Conservation (phyloP, 352 stramenopile species). For the Blastocystis sp. region DNA sequence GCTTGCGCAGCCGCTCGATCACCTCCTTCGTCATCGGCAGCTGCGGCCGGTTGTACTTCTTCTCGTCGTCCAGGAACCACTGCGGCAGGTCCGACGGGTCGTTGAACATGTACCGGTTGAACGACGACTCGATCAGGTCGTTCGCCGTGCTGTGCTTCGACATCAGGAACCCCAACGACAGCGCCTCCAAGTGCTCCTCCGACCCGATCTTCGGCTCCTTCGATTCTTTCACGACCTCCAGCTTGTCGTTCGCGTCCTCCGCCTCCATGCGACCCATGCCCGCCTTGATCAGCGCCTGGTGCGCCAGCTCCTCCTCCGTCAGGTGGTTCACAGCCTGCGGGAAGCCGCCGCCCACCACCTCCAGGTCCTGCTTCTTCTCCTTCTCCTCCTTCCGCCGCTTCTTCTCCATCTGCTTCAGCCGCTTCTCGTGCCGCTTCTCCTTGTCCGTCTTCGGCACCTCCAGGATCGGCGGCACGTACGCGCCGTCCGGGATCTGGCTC, state of each 20-base stretch:
- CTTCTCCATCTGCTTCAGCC: conserved; percentile 85
- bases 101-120: conserved; percentile 99
- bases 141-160: conserved; percentile 91
- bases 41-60: conserved; percentile 94
- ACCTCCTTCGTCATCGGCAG: conserved; percentile 90
- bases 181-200: conserved; percentile 88
- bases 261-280: conserved; percentile 78
- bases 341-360: conserved; percentile 49
- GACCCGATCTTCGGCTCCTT: conserved; percentile 69
- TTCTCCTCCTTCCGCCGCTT: conserved; percentile 68
- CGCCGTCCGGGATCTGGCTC: background rate
- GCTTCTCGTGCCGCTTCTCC: conserved; percentile 91
- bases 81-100: conserved; percentile 86
- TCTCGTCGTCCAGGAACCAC: conserved; percentile 94
- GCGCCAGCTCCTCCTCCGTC: conserved; percentile 74
- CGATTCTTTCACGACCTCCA: conserved; percentile 75
- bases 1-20: conserved; percentile 94
- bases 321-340: conserved; percentile 66
- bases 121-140: conserved; percentile 93
- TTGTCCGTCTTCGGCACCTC: conserved; percentile 97
- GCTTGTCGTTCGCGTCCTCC: conserved; percentile 71
- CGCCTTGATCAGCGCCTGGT: conserved; percentile 78
- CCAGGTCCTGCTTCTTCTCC: conserved; percentile 68
- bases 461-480: conserved; percentile 21
- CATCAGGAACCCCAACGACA: conserved; percentile 97